Percentiles rank a stretch among this genome's conserved stretches.
Conservation (phyloP, 768 basidiomycete genomes). For the Lactarius tabidus region DNA sequence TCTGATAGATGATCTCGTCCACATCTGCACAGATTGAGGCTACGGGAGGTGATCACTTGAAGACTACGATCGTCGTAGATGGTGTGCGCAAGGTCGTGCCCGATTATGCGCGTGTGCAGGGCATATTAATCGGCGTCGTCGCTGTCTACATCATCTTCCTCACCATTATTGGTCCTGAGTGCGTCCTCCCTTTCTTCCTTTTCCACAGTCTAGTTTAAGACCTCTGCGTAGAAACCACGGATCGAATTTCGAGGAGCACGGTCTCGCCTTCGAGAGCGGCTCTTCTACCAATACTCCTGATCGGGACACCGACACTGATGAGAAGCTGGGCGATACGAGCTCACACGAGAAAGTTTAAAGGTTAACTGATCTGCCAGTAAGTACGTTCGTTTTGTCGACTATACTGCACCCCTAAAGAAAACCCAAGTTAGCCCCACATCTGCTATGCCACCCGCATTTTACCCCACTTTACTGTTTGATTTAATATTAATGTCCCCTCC, state of each 20-base stretch:
- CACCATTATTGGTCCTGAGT: constrained; percentile 78
- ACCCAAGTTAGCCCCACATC: neutral
- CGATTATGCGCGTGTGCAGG: constrained; percentile 67
- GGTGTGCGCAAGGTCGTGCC: constrained; percentile 34
- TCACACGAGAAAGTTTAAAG: neutral
- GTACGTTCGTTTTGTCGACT: neutral
- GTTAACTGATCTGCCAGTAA: neutral
- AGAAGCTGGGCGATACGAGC: neutral
- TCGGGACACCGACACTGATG: neutral
- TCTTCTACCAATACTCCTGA: neutral
- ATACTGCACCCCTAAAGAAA: neutral
- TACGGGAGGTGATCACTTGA: constrained; percentile 41
- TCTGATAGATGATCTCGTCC: constrained; percentile 39
- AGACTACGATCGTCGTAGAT: constrained; percentile 31
- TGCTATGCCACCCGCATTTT: neutral
- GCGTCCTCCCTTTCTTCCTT: constrained; percentile 31
- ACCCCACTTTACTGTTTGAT: neutral
- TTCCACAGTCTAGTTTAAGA: neutral
- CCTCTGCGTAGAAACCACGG: constrained; percentile 31
- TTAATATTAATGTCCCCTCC: neutral
- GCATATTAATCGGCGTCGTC: constrained; percentile 86
- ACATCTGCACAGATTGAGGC: constrained; percentile 49
- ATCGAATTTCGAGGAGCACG: constrained; percentile 75
- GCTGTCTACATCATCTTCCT: constrained; percentile 72
- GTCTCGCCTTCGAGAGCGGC: constrained; percentile 65